Evolutionary conservation across 768 basidiomycete species (phyloP), one percentile per base, ranked within the genome.

Genomic region (Phaeotremella skinneri): DNA sequence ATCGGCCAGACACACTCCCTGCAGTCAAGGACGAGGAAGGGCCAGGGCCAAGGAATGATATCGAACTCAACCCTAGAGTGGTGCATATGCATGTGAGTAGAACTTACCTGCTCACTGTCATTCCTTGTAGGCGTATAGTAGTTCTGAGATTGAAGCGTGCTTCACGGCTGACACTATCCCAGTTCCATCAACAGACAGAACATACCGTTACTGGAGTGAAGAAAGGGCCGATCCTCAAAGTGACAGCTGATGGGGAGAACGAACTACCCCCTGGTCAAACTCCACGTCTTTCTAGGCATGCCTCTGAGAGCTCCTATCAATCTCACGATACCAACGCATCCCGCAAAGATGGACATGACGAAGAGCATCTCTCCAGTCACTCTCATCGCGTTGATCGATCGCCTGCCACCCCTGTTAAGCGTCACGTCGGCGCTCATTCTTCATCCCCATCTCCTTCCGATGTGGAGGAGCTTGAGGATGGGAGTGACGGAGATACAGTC

Each of bases 201-300:
- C 21, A 66, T 39, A 61, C 57, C 20, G 34, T 59, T 23, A 26
- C 56, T n/a, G 61, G 63, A 23, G 42, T 68, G n/a, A 45, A 66
- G 56, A 43, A 60, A 51, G 61, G 69, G 34, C 58, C 69, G 30
- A 59, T 73, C 29, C 62, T 76, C 25, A 63, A 64, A 20, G 56
- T 76, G 31, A 61, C 75, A 3, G 45, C 73, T 0, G 75, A 76
- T 58, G 75, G 75, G 0, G 75, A 76, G 54, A 58, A 49, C 1
- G 75, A 76, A 55, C 47, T 59, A 23, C 63, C 71, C n/a, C 72
- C 74, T 21, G 70, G 70, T n/a, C 47, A 72, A 48, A 69, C 65
- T 1, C 67, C 70, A 32, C 20, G n/a, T 17, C 62, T 59, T 17
- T 58, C 55, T 29, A 55, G 62, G 2, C 56, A 52, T 42, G n/a